Percentiles rank a stretch among this genome's conserved stretches.
Conservation (phyloP, 2,329 filamentous ascomycete genomes). For the Botryosphaeria dothidea region DNA sequence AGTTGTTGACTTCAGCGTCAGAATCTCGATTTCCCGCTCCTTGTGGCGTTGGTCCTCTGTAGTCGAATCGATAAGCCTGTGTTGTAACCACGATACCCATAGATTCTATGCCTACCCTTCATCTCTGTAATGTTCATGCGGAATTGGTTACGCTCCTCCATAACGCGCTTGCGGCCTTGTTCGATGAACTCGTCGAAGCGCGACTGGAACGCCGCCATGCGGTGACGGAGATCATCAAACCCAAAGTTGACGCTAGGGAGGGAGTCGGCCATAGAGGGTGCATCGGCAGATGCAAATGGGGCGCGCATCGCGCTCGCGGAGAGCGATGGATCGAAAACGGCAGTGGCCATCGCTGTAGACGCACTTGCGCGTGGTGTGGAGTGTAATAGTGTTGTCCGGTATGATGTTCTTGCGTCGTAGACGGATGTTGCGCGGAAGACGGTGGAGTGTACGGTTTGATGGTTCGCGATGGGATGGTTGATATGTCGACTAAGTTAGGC, state of each 20-base stretch:
- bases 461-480: neutral
- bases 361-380: neutral
- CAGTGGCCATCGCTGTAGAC: slow-evolving; percentile 41
- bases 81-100: neutral
- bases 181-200: slow-evolving; percentile 95
- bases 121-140: slow-evolving; percentile 86
- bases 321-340: slow-evolving; percentile 68
- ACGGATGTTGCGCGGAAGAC: neutral
- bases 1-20: slow-evolving; percentile 68
- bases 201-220: slow-evolving; percentile 89
- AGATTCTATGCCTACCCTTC: slow-evolving; percentile 65
- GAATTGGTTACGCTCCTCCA: slow-evolving; percentile 94
- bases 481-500: too few relatives aligned
- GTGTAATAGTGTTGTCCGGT: neutral
- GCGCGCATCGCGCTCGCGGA: slow-evolving; percentile 64
- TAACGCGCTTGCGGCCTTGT: slow-evolving; percentile 79
- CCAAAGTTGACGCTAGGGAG: slow-evolving; percentile 92
- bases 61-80: neutral
- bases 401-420: neutral
- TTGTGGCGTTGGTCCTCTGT: slow-evolving; percentile 89
- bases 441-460: neutral
- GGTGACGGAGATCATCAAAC: slow-evolving; percentile 91
- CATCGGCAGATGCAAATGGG: slow-evolving; percentile 55
- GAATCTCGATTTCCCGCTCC: slow-evolving; percentile 82
- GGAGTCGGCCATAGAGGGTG: slow-evolving; percentile 70